Conservation (phyloP, 108 stramenopile species). For the Nannochloropsis granulata region DNA sequence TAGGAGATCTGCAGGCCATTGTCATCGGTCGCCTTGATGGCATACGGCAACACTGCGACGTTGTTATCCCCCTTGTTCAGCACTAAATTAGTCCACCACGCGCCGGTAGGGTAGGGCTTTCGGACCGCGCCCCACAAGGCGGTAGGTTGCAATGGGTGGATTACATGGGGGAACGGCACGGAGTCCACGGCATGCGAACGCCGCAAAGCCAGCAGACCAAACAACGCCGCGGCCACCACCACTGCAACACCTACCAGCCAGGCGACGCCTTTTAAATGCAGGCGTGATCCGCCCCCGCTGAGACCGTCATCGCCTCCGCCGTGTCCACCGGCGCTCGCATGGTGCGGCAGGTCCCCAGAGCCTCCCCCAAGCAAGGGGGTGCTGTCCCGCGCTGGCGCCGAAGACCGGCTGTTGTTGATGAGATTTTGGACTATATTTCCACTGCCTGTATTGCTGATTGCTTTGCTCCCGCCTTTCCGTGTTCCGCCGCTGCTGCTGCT, state of each 20-base stretch:
- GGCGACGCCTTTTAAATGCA: neutral
- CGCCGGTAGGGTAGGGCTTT: slow-evolving; percentile 25
- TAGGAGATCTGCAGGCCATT: slow-evolving; percentile 18
- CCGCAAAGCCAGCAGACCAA: neutral
- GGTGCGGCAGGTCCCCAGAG: neutral
- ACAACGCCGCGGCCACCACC: neutral
- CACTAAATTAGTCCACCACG: slow-evolving; percentile 31
- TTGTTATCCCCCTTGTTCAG: slow-evolving; percentile 12
- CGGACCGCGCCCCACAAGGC: slow-evolving; percentile 20
- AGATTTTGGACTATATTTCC: neutral
- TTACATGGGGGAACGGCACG: slow-evolving; percentile 18
- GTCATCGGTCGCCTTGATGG: slow-evolving; percentile 6
- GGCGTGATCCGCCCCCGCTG: neutral
- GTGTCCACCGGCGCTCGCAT: neutral
- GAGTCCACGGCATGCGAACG: neutral
- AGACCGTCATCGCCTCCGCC: neutral
- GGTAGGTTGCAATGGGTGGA: slow-evolving; percentile 14
- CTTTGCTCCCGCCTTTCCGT: neutral
- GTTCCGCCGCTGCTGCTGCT: neutral
- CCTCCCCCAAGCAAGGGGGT: neutral
- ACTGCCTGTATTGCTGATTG: neutral
- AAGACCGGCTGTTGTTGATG: neutral
- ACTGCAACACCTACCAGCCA: neutral
- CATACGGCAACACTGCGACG: slow-evolving; percentile 25
- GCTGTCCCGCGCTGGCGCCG: neutral